Percentiles rank a stretch among this genome's conserved stretches.
Conservation (phyloP, 768 basidiomycete species). For the Tubosaeta sp. region DNA sequence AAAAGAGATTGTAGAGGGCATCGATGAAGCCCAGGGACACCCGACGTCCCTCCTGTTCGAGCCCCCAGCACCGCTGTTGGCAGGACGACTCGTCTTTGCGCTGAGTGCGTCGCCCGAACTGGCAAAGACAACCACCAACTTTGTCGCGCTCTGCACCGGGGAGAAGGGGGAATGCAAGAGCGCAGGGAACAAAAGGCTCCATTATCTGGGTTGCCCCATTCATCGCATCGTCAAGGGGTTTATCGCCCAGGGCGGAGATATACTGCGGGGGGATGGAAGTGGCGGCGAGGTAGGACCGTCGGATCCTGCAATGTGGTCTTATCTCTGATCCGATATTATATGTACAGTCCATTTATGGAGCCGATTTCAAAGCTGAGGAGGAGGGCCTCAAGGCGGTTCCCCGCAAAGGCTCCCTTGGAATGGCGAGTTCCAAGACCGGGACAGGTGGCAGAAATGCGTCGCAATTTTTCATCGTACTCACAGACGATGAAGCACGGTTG, state of each 20-base stretch:
- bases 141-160: constrained; percentile 44
- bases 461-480: constrained; percentile 49
- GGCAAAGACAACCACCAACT: constrained; percentile 46
- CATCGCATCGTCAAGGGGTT: constrained; percentile 47
- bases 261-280: constrained; percentile 48
- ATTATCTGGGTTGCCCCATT: constrained; percentile 41
- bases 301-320: neutral
- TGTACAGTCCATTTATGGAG: constrained; percentile 42
- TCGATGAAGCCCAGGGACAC: constrained; percentile 33
- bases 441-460: constrained; percentile 44
- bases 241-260: constrained; percentile 51
- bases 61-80: constrained; percentile 35
- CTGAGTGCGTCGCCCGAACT: constrained; percentile 37
- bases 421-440: constrained; percentile 45
- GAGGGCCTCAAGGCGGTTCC: constrained; percentile 42
- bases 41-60: constrained; percentile 30
- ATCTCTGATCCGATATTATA: constrained; percentile 8
- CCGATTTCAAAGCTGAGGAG: constrained; percentile 49
- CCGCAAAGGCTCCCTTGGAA: constrained; percentile 42
- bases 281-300: constrained; percentile 46
- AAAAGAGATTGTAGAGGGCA: constrained; percentile 41
- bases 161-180: constrained; percentile 44
- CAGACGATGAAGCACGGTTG: constrained; percentile 38
- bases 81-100: constrained; percentile 40
- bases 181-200: constrained; percentile 41